Conservation (phyloP, 2,329 filamentous ascomycete genomes). For the Xylogone sp. region DNA sequence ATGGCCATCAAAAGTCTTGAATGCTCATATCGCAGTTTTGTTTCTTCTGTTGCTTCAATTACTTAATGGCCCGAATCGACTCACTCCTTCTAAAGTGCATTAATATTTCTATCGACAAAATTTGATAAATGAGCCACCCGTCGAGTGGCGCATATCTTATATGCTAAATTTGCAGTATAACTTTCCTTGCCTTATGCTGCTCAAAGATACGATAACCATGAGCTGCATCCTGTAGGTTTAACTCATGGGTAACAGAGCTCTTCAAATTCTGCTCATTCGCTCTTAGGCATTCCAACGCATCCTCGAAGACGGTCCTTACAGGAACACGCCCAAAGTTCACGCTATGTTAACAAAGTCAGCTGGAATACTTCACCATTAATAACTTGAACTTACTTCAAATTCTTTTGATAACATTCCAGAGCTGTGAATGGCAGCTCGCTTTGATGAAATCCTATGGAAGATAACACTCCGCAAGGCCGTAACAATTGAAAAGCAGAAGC, state of each 20-base stretch:
- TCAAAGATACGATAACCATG: not conserved
- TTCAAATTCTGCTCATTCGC: not conserved
- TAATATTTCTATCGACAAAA: too few relatives aligned
- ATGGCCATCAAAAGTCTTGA: too few relatives aligned
- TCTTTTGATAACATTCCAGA: not conserved
- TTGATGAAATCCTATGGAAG: conserved; percentile 12
- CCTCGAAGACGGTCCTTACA: not conserved
- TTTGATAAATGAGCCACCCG: too few relatives aligned
- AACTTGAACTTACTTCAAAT: not conserved
- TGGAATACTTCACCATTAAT: not conserved
- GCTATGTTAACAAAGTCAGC: not conserved
- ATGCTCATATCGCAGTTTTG: too few relatives aligned
- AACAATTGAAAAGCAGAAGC: conserved; percentile 8
- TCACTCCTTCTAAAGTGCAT: too few relatives aligned
- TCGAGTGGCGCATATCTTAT: too few relatives aligned
- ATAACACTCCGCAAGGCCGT: conserved; percentile 6
- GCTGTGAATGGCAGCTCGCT: conserved; percentile 10
- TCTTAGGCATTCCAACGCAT: not conserved
- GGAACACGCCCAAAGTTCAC: not conserved
- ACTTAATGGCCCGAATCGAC: too few relatives aligned
- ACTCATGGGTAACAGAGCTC: not conserved
- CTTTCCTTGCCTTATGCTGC: not conserved
- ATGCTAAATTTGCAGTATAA: not conserved
- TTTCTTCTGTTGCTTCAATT: too few relatives aligned
- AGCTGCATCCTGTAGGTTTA: not conserved